Base-by-base conservation (phyloP, 208 protist species). In the Histomonas meleagridis region DNA sequence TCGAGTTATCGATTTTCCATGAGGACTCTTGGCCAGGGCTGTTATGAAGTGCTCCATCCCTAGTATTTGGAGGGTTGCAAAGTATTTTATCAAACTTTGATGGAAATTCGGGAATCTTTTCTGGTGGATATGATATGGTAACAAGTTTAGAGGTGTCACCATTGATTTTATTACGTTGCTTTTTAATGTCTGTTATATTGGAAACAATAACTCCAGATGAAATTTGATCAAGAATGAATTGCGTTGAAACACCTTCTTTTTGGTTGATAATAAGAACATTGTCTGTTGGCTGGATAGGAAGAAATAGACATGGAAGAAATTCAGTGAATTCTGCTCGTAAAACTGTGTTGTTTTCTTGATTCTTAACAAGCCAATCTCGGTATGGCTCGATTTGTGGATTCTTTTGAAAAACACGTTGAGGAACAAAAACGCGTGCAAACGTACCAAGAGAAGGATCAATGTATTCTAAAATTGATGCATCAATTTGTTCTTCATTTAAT, bases 11-110 rank as follows among this genome's bases (percentile, higher is more conserved):
- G 32, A 69, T 26, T n/a, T 21, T 38, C 94, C 94, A 95, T 0
- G 86, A 72, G 10, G 32, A n/a, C 93, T 92, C 94, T 32, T 94
- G 40, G 4, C 93, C 91, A n/a, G 94, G 93, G 35, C 72, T 62
- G 70, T 95, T 95, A 4, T 94, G 21, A 32, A 94, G 43, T 9
- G 95, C 95, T 32, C 94, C 95, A 55, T 94, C 94, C 9, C 93
- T 92, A 51, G 62, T 90, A 91, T 93, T 95, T 9, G 94, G 94
- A 43, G 94, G 93, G 60, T 95, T 93, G 40, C 86, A 91, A 0
- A 95, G 92, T 40, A 95, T 26, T 65, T 65, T 65, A 65, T 65
- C 60, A 28, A 65, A 65, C n/a, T 65, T n/a, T n/a, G n/a, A 3
- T n/a, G 16, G 60, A 65, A 65, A 32, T 10, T 65, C 23, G 7